A percentile compares a stretch with the other conserved stretches of the same genome.
Evolutionary conservation across 2,329 filamentous ascomycete genomes (phyloP).

Genomic region (Alternaria hordeiaustralica): DNA sequence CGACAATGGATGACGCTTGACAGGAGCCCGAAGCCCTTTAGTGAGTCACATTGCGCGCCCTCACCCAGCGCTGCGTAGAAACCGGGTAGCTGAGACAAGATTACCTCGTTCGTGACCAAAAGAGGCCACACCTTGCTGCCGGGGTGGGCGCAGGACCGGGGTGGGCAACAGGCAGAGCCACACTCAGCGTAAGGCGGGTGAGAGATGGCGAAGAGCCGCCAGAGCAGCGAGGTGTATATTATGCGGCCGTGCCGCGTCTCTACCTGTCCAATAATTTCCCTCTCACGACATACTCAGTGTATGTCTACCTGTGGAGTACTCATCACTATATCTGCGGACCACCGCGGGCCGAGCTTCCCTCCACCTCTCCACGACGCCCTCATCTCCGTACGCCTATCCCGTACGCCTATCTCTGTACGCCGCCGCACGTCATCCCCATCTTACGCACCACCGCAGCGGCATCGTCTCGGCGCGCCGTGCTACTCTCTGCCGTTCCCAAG

Average conservation of each 20-base stretch:
- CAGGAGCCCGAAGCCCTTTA: slow-evolving; percentile 11
- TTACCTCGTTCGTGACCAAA: slow-evolving; percentile 34
- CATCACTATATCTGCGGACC: slow-evolving; percentile 10
- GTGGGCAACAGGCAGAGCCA: slow-evolving; percentile 19
- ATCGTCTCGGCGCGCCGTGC: slow-evolving; percentile 17
- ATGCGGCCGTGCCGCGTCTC: slow-evolving; percentile 22
- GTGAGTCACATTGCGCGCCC: slow-evolving; percentile 41
- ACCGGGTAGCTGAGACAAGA: slow-evolving; percentile 26
- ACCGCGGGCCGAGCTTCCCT: slow-evolving; percentile 26
- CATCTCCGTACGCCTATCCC: slow-evolving; percentile 4
- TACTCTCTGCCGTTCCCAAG: slow-evolving; percentile 25
- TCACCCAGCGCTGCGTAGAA: slow-evolving; percentile 5
- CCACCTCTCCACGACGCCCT: background rate
- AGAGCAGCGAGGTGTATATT: slow-evolving; percentile 16
- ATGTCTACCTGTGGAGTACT: background rate
- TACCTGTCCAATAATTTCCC: slow-evolving; percentile 7
- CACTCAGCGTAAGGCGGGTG: slow-evolving; percentile 15
- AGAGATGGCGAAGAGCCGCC: slow-evolving; percentile 17
- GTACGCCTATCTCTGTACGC: slow-evolving; percentile 4
- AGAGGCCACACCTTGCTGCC: slow-evolving; percentile 37
- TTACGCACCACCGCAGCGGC: slow-evolving; percentile 20
- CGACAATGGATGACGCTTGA: slow-evolving; percentile 5
- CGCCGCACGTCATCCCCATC: slow-evolving; percentile 27
- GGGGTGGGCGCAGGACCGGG: slow-evolving; percentile 25
- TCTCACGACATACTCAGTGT: background rate